Conservation (phyloP, 768 basidiomycete species). For the Lactifluus volemus region DNA sequence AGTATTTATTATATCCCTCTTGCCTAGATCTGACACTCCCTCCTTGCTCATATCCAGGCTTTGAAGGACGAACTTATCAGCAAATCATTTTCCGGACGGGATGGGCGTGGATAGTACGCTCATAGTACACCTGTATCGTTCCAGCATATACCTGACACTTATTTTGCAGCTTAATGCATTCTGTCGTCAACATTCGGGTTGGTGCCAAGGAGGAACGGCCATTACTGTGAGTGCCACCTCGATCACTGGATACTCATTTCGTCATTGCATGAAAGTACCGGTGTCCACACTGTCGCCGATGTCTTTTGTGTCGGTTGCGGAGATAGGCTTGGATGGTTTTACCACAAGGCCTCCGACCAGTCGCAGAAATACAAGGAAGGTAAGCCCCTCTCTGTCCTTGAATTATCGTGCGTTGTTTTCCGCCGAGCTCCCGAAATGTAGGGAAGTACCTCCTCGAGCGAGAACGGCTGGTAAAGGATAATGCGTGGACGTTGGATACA, state of each 20-base stretch:
- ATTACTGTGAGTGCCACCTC: slow-evolving; percentile 42
- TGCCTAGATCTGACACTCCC: neutral
- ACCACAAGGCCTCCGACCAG: slow-evolving; percentile 66
- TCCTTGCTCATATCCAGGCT: slow-evolving; percentile 34
- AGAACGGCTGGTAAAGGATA: slow-evolving; percentile 75
- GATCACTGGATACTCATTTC: neutral
- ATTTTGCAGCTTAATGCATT: slow-evolving; percentile 56
- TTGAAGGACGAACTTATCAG: slow-evolving; percentile 81
- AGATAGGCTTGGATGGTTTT: slow-evolving; percentile 75
- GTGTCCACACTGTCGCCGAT: slow-evolving; percentile 75
- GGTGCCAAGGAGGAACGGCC: slow-evolving; percentile 68
- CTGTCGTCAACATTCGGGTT: slow-evolving; percentile 64
- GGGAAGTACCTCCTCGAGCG: slow-evolving; percentile 78
- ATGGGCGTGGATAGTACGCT: slow-evolving; percentile 72
- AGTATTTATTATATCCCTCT: slow-evolving; percentile 22
- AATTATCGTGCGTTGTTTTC: neutral
- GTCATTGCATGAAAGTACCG: slow-evolving; percentile 42
- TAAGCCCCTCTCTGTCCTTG: slow-evolving; percentile 22
- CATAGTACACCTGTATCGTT: neutral
- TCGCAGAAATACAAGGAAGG: slow-evolving; percentile 86
- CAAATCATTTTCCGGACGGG: slow-evolving; percentile 77
- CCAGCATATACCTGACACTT: neutral
- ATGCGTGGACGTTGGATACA: slow-evolving; percentile 62
- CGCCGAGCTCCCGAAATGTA: slow-evolving; percentile 23
- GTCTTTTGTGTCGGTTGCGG: slow-evolving; percentile 73